Evolutionary conservation across 352 stramenopile genomes (phyloP).

Genomic region (Pythium utonaiense): DNA sequence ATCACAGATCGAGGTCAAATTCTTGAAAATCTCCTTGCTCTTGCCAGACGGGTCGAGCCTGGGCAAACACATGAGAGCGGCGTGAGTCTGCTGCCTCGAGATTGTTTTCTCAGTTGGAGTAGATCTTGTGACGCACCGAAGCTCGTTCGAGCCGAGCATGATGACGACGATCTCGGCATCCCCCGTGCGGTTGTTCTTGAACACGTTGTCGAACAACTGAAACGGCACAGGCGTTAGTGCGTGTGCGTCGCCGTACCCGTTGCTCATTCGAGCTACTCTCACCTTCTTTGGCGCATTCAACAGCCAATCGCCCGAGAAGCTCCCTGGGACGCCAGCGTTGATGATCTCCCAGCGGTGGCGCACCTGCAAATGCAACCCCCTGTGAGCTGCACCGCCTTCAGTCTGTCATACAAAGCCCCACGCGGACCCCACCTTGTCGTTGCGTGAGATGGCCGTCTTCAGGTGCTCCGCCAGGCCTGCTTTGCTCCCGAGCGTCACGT

Average conservation of each 20-base stretch:
- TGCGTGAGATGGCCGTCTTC: slow-evolving; percentile 34
- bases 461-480: slow-evolving; percentile 60
- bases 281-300: slow-evolving; percentile 64
- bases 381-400: not conserved
- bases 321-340: slow-evolving; percentile 67
- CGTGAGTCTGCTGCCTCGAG: not conserved
- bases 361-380: slow-evolving; percentile 37
- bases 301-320: slow-evolving; percentile 59
- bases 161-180: slow-evolving; percentile 81
- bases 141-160: slow-evolving; percentile 68
- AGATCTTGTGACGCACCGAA: slow-evolving; percentile 31
- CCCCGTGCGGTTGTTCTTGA: slow-evolving; percentile 41
- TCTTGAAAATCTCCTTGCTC: slow-evolving; percentile 39
- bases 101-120: too few relatives aligned
- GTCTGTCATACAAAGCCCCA: too few relatives aligned
- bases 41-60: slow-evolving; percentile 27
- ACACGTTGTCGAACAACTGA: slow-evolving; percentile 70
- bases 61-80: slow-evolving; percentile 2
- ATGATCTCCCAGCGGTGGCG: slow-evolving; percentile 79
- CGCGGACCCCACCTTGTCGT: slow-evolving; percentile 51
- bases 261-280: too few relatives aligned
- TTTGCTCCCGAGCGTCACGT: slow-evolving; percentile 49
- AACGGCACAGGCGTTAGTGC: too few relatives aligned
- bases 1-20: slow-evolving; percentile 74
- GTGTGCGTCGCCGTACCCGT: too few relatives aligned